phyloP scores from a whole-genome alignment of 176 grass and related monocot species.

The Carex littledalei region DNA sequence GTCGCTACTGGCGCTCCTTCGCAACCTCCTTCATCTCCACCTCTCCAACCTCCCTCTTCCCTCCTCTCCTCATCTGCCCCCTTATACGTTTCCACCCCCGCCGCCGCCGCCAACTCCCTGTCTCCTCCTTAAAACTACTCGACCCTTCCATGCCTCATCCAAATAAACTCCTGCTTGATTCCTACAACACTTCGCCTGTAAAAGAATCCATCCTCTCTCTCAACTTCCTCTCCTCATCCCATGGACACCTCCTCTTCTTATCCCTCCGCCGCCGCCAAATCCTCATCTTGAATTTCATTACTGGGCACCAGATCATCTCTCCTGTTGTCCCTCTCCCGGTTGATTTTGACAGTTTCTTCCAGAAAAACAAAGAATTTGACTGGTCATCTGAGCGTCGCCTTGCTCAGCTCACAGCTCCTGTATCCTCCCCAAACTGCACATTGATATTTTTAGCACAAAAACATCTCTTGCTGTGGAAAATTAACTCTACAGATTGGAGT shows the following conservation, averaged over 20 bases:
- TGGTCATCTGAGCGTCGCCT: background rate
- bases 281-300: slow-evolving; percentile 39
- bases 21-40: background rate
- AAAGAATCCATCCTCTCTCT: background rate
- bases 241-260: slow-evolving; percentile 2
- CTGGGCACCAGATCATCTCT: slow-evolving; percentile 29
- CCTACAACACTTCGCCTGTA: background rate
- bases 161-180: background rate
- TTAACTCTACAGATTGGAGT: slow-evolving; percentile 28
- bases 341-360: no score
- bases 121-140: background rate
- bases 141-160: background rate
- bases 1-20: slow-evolving; percentile 10
- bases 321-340: slow-evolving; percentile 21
- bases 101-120: background rate
- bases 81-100: background rate
- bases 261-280: background rate
- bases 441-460: slow-evolving; percentile 25
- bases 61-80: background rate
- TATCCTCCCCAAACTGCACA: slow-evolving; percentile 30
- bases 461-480: slow-evolving; percentile 39
- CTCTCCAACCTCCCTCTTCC: slow-evolving; percentile 5
- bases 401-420: slow-evolving; percentile 36
- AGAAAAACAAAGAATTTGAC: background rate
- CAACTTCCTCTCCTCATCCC: background rate